Evolutionary conservation across 1,139 yeast genomes (phyloP), one percentile per base, ranked within the genome.

Genomic region (Geotrichum carabidarum): DNA sequence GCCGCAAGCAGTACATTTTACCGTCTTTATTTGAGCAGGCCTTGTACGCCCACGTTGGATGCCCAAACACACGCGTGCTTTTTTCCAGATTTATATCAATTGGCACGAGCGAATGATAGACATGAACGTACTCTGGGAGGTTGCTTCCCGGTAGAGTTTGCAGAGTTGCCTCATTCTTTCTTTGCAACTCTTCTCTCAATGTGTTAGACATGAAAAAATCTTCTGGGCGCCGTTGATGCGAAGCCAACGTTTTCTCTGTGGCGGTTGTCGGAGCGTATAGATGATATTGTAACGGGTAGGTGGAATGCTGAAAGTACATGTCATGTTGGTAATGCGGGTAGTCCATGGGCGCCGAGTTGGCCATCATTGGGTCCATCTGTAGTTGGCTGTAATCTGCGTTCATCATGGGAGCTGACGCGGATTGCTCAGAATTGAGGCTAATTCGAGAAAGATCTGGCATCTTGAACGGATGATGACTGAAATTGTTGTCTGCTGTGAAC

Each of bases 221-320:
- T 57, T 80, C 80, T 4, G 84, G 80, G 43, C 80, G 81, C 49
- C 89, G 78, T 69, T 89, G 91, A 67, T 89, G 82, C 1, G 86
- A 80, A 44, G 80, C 78, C 58, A 85, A 71, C 37, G 47, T 17
- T 8, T 34, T 27, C 17, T 45, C 34, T 8, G 15, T 54, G 36
- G 91, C 91, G 4, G 95, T 94, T 17, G 81, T 80, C 11, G 98
- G 97, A 0, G 97, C 95, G 69, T 91, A 91, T 49, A 90, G 71
- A 69, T 91, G 96, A 66, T 88, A 87, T 64, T 90, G 93, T 50
- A 89, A 73, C 1, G 96, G 93, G 62, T 76, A 84, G 12, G 60
- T n/a, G 4, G 57, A 14, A 27, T 46, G 51, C 27, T 44, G 44
- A 32, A 40, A 51, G 43, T 47, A 50, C 46, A 54, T 42, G 44